phyloP scores from a whole-genome alignment of 2,329 filamentous ascomycete species.

The Pezicula carpinea region DNA sequence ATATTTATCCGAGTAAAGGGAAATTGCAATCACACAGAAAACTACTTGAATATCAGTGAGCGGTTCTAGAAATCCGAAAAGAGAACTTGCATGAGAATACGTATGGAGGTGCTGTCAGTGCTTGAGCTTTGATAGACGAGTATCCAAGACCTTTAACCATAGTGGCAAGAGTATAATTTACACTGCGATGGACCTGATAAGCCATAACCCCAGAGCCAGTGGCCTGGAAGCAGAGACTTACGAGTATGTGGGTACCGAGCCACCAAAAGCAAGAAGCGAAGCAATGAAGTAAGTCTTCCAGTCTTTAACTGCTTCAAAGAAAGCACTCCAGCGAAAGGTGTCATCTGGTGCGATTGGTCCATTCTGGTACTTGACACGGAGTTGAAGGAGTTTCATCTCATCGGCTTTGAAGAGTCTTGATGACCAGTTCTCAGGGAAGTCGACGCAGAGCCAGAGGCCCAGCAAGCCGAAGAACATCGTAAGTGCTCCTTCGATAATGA shows the following conservation, averaged over 20 bases:
- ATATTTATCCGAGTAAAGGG: conserved; percentile 7
- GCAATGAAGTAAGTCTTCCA: conserved; percentile 36
- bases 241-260: conserved; percentile 28
- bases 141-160: conserved; percentile 32
- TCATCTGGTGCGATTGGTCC: conserved; percentile 8
- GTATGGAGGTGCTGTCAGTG: conserved; percentile 28
- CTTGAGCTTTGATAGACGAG: conserved; percentile 26
- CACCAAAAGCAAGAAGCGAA: conserved; percentile 28
- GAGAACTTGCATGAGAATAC: conserved; percentile 11
- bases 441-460: conserved; percentile 23
- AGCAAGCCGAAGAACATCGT: conserved; percentile 12
- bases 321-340: conserved; percentile 19
- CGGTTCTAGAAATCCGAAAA: too few relatives aligned
- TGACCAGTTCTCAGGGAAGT: conserved; percentile 25
- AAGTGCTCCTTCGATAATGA: conserved; percentile 23
- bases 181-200: neutral
- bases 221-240: neutral
- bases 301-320: conserved; percentile 29
- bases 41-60: neutral
- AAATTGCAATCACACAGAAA: conserved; percentile 5
- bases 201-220: neutral
- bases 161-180: conserved; percentile 33
- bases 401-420: conserved; percentile 23
- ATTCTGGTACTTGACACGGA: conserved; percentile 8
- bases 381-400: conserved; percentile 26